Base-by-base conservation (phyloP, 768 basidiomycete genomes). In the Trametes maxima region DNA sequence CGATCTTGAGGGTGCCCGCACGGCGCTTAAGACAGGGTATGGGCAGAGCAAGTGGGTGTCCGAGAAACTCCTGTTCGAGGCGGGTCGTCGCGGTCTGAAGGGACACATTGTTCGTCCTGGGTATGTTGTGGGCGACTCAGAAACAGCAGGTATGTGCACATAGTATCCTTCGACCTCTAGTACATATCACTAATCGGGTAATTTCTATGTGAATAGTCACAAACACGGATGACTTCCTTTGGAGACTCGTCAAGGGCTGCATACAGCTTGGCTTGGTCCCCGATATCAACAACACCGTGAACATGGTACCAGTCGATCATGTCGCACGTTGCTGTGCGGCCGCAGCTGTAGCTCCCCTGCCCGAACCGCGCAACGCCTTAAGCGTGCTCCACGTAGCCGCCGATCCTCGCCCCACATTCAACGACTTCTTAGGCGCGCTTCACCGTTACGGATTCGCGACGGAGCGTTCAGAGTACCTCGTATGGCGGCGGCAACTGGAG, bases 11-110 rank as follows among this genome's bases (percentile, higher is more conserved):
- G 94, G 90, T 6, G 92, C 94, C 0, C 82, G 85, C 64, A 73
- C 72, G 0, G 78, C 84, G 1, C 79, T 98, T 53, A 90, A 90
- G 73, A 92, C 92, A 0, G 97, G 97, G 0, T 99, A 99, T 73
- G 95, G 96, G 5, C 97, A 99, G 78, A 89, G 86, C 37, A 99
- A 99, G 76, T 99, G 97, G 97, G 97, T 99, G 0, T 90, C 94
- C 1, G 97, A 99, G 75, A 96, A 94, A 73, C 75, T 99, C 8
- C 77, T 99, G 33, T 89, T 94, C 68, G 95, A 96, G 69, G 97
- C 95, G 19, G 94, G 92, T 2, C 85, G 81, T 66, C 82, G 94
- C 40, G 97, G 97, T 1, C 75, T 98, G 62, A 79, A 78, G 7
- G 94, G 94, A 1, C 87, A 91, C 67, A 94, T 97, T 63, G 77